Percentiles rank a stretch among this genome's conserved stretches.
Evolutionary conservation across 192 early-diverging fungal genomes (phyloP).

Genomic region (Obelidium mucronatum): DNA sequence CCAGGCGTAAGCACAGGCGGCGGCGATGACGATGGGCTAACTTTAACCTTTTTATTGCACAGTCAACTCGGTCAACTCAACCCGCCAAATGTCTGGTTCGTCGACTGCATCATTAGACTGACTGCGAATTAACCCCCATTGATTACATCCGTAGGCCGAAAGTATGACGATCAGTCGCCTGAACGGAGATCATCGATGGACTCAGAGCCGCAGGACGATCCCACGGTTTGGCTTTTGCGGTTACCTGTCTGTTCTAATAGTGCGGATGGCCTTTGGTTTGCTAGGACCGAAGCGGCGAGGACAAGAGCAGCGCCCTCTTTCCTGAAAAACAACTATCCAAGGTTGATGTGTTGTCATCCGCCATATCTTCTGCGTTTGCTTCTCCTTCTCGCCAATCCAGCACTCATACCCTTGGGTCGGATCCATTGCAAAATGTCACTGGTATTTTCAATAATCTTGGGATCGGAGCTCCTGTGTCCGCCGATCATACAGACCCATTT

Average conservation of each 20-base stretch:
- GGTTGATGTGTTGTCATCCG: neutral
- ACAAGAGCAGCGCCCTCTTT: neutral
- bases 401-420: neutral
- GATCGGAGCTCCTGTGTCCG: neutral
- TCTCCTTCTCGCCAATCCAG: neutral
- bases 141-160: neutral
- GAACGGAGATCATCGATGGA: constrained; percentile 4
- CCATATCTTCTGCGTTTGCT: neutral
- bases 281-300: neutral
- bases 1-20: constrained; percentile 24
- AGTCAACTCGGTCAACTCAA: neutral
- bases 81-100: neutral
- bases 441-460: neutral
- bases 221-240: neutral
- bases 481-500: neutral
- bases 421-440: neutral
- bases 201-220: neutral
- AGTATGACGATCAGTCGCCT: constrained; percentile 1
- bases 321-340: neutral
- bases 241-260: neutral
- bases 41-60: neutral
- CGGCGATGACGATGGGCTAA: too few relatives aligned
- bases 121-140: neutral
- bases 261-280: neutral
- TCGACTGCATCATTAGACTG: neutral